A percentile compares a stretch with the other conserved stretches of the same genome.
These are phyloP conservation scores for Tricholomella constricta DNA, from an alignment of 768 basidiomycete species.

Conservation along the genomic window DNA sequence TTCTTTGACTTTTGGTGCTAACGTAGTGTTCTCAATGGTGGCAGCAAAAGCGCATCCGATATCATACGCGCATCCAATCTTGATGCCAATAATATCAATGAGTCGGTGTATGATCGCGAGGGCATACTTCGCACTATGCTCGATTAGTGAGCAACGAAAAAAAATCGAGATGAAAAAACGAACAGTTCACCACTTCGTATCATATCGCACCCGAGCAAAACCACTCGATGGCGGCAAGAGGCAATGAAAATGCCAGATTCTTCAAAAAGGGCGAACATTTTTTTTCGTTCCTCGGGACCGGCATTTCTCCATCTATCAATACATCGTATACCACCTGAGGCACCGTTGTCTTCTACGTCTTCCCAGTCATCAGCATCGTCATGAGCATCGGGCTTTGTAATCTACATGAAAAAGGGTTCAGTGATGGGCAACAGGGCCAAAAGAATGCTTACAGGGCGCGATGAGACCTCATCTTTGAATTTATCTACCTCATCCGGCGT, in stretches of 20 bases:
- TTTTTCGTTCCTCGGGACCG: conserved; percentile 19
- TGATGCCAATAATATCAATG: conserved; percentile 5
- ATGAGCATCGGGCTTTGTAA: too few relatives aligned
- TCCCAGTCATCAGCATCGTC: too few relatives aligned
- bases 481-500: too few relatives aligned
- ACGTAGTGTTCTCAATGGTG: conserved; percentile 22
- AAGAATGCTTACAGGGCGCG: too few relatives aligned
- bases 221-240: conserved; percentile 20
- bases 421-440: too few relatives aligned
- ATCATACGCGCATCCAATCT: conserved; percentile 20
- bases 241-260: conserved; percentile 24
- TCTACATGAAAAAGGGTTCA: too few relatives aligned
- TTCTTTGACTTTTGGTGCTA: too few relatives aligned
- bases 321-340: too few relatives aligned
- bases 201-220: conserved; percentile 18
- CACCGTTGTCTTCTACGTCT: too few relatives aligned
- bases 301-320: conserved; percentile 19
- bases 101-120: conserved; percentile 14
- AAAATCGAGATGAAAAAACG: neutral
- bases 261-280: conserved; percentile 21
- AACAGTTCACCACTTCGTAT: conserved; percentile 16
- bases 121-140: conserved; percentile 16
- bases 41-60: conserved; percentile 27
- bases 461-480: too few relatives aligned
- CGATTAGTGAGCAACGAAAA: neutral